These are phyloP conservation scores for Exidia glandulosa DNA, from an alignment of 768 basidiomycete genomes.

Conservation along the genomic window DNA sequence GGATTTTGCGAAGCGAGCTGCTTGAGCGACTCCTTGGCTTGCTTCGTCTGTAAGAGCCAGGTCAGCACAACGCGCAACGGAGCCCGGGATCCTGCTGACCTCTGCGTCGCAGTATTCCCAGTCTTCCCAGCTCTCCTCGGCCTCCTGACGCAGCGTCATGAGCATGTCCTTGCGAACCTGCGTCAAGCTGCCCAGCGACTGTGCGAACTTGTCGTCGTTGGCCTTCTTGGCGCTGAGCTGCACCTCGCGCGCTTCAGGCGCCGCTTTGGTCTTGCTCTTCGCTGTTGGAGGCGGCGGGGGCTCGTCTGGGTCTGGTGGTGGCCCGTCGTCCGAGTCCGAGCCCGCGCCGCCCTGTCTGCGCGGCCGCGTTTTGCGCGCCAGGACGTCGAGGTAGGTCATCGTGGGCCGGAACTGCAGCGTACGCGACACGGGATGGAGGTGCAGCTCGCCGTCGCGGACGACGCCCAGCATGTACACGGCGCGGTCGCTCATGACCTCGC, in stretches of 20 bases:
- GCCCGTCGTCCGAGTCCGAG: conserved; percentile 68
- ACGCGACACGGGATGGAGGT: conserved; percentile 68
- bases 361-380: conserved; percentile 48
- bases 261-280: conserved; percentile 22
- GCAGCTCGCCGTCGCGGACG: conserved; percentile 60
- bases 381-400: conserved; percentile 65
- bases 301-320: conserved; percentile 73
- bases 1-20: conserved; percentile 50
- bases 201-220: conserved; percentile 45
- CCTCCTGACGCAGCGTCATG: conserved; percentile 56
- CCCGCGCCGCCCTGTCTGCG: conserved; percentile 37
- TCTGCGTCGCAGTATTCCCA: conserved; percentile 54
- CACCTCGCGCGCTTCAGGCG: conserved; percentile 59
- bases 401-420: conserved; percentile 77
- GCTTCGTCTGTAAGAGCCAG: conserved; percentile 37
- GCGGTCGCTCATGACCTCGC: conserved; percentile 56
- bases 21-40: conserved; percentile 48
- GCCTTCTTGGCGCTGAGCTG: conserved; percentile 63
- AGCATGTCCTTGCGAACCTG: conserved; percentile 67
- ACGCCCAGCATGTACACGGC: conserved; percentile 69
- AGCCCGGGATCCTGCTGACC: conserved; percentile 30
- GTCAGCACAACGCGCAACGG: conserved; percentile 5
- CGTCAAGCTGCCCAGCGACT: conserved; percentile 53
- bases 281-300: conserved; percentile 24
- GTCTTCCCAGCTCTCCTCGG: conserved; percentile 67